A percentile compares a stretch with the other conserved stretches of the same genome.
Conservation (phyloP, 768 basidiomycete genomes). For the Kwoniella dendrophila region DNA sequence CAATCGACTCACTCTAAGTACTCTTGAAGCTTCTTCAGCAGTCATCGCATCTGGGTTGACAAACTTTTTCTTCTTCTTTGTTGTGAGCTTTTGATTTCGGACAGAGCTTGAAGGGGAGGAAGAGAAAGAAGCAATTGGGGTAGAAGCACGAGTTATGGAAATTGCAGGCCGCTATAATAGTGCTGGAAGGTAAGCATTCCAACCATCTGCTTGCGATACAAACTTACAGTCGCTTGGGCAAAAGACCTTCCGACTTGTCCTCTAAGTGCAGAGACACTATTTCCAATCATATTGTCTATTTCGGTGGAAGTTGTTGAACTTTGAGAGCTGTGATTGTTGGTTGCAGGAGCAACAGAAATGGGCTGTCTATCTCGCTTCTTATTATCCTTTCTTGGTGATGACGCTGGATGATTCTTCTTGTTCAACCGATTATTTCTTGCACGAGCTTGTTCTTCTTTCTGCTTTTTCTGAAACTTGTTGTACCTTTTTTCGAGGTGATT, state of each 20-base stretch:
- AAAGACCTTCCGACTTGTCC: neutral
- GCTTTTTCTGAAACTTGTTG: constrained; percentile 32
- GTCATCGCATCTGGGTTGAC: constrained; percentile 52
- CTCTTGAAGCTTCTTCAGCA: constrained; percentile 48
- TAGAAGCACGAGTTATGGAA: constrained; percentile 7
- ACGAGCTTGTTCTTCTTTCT: constrained; percentile 27
- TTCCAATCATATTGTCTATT: constrained; percentile 20
- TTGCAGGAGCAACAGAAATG: neutral
- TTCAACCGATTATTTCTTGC: constrained; percentile 18
- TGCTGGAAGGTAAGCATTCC: neutral
- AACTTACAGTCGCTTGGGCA: constrained; percentile 1
- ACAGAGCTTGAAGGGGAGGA: constrained; percentile 2
- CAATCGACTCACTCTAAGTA: constrained; percentile 51
- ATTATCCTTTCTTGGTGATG: constrained; percentile 1
- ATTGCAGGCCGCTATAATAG: constrained; percentile 12
- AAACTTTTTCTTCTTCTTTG: constrained; percentile 33
- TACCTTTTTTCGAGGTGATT: constrained; percentile 33
- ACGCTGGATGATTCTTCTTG: constrained; percentile 8
- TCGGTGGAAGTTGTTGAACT: neutral
- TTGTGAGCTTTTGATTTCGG: constrained; percentile 13
- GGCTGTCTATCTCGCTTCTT: neutral
- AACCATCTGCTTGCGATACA: neutral
- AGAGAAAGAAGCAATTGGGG: constrained; percentile 17
- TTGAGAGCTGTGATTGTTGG: neutral
- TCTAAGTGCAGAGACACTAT: constrained; percentile 6